Evolutionary conservation across 129 eudicot species (phyloP), one percentile per base, ranked within the genome.

Genomic region (Scalesia atractyloides): DNA sequence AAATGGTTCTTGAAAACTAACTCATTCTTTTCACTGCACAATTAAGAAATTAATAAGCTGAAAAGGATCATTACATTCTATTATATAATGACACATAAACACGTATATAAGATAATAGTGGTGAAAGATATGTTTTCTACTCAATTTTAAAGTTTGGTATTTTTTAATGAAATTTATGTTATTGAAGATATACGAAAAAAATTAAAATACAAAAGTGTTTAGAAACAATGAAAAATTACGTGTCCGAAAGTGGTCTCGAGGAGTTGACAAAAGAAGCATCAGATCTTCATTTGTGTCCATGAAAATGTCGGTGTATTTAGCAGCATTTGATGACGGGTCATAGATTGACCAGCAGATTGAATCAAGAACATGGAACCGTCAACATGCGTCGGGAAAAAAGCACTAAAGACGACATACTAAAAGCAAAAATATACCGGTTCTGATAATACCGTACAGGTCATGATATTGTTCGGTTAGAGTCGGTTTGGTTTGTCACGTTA

Each of bases 331-430:
- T 41, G 91, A 82, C 33, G 93, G 96, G 72, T 90, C 97, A 7
- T 91, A 94, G 22, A 94, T 72, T 15, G 97, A 86, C 98, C 98
- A 94, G 82, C 97, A 90, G 64, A 94, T 80, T 49, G 96, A 86
- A 64, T 94, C 93, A n/a, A n/a, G n/a, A n/a, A n/a, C n/a, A n/a
- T n/a, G n/a, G n/a, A n/a, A n/a, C n/a, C n/a, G n/a, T n/a, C n/a
- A n/a, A n/a, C n/a, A n/a, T n/a, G n/a, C n/a, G n/a, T n/a, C n/a
- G n/a, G n/a, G n/a, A n/a, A n/a, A n/a, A n/a, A n/a, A n/a, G n/a
- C n/a, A n/a, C n/a, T n/a, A n/a, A n/a, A n/a, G n/a, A n/a, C n/a
- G n/a, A n/a, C n/a, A n/a, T n/a, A n/a, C n/a, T n/a, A n/a, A n/a
- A n/a, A n/a, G n/a, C n/a, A n/a, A n/a, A n/a, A n/a, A n/a, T n/a